phyloP scores from a whole-genome alignment of 805 yeast species.

The Maudiozyma barnettii region DNA sequence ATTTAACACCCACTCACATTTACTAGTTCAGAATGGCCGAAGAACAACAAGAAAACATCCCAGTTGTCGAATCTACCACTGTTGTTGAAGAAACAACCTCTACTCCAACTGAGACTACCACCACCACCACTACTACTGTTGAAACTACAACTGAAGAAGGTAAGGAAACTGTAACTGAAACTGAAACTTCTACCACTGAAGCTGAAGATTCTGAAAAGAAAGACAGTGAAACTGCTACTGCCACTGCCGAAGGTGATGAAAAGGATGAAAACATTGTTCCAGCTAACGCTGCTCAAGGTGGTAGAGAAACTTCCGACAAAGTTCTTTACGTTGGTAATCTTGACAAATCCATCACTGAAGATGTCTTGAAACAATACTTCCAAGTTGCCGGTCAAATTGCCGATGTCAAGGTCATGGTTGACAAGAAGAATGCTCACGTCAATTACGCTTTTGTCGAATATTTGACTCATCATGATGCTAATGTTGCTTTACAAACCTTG shows the following conservation, averaged over 20 bases:
- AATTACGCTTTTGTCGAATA: constrained; percentile 83
- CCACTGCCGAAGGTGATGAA: neutral
- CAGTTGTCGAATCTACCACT: neutral
- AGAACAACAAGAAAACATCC: neutral
- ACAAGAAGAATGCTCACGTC: constrained; percentile 62
- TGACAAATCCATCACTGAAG: constrained; percentile 56
- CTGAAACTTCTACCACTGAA: neutral
- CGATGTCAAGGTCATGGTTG: constrained; percentile 61
- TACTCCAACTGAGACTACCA: neutral
- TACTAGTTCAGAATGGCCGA: neutral
- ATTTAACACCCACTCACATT: neutral
- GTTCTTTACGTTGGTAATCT: constrained; percentile 73
- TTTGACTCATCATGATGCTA: constrained; percentile 47
- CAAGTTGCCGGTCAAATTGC: constrained; percentile 51
- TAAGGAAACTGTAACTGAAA: neutral
- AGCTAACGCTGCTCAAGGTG: constrained; percentile 72
- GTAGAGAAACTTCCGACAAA: constrained; percentile 66
- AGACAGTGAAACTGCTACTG: neutral
- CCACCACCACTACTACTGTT: neutral
- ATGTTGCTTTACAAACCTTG: constrained; percentile 48
- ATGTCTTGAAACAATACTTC: constrained; percentile 50
- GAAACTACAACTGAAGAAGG: neutral
- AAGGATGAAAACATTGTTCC: constrained; percentile 24
- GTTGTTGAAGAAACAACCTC: neutral
- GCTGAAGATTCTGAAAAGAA: neutral